Base-by-base conservation (phyloP, 202 grass and related monocot genomes). In the Musa balbisiana region DNA sequence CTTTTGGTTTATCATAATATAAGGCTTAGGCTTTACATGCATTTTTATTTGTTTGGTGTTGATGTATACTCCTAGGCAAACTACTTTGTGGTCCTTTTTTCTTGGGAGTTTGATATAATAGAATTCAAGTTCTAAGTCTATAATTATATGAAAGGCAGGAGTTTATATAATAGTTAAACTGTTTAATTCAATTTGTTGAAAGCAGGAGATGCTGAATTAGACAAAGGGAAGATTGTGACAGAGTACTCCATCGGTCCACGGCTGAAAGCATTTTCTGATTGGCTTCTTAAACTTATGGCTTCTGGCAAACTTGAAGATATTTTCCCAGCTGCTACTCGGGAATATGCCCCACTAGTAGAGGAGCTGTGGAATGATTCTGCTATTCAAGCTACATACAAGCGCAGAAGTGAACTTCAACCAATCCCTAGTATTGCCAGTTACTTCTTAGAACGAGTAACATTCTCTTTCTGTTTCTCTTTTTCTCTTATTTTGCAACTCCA, bases 361-460 rank as follows among this genome's bases (percentile, higher is more conserved):
- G 95, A 99, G 83, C 43, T 99, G 84, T 94, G 95, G 95, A 92
- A 94, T 84, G 85, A 94, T 87, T 71, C 80, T 83, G 95, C 91
- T 75, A 95, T 99, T 90, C 95, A 99, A 88, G 87, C 91, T 69
- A 92, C 95, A 72, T 95, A 88, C 83, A 83, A 64, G 80, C 69
- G 88, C 53, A 92, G 85, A 75, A 86, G 78, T 75, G 90, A 97
- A 83, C 77, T 97, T 51, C 78, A 56, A 2, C 83, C 88, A 68
- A 87, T 99, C 63, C 91, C 91, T 33, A 67, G 58, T 51, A 79
- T 78, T 83, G 89, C 83, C 73, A 91, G 79, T 83, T 99, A 92
- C 80, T 97, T 97, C 81, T 88, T 97, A 82, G 91, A 92, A 67
- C 85, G 78, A 89, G 95, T 99, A 95, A 79, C 71, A 80, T 79